Percentiles rank a stretch among this genome's conserved stretches.
Evolutionary conservation across 495 filamentous ascomycete genomes (phyloP).

Genomic region (Hyaloscypha hepaticicola): DNA sequence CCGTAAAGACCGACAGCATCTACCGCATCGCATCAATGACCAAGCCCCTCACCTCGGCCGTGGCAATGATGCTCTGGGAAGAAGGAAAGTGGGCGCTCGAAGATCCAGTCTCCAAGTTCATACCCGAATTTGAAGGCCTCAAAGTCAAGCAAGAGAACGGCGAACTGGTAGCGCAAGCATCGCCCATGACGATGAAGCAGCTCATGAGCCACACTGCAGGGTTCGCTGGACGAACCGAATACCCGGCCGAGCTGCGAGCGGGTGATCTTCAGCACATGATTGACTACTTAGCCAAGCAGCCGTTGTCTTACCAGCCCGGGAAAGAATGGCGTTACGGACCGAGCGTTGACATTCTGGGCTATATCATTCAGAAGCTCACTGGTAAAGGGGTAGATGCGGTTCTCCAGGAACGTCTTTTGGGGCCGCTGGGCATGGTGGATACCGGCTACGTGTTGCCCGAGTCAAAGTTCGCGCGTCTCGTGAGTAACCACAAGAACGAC

Average conservation of each 20-base stretch:
- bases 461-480: background rate
- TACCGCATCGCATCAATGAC: constrained; percentile 10
- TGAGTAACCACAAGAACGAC: constrained; percentile 9
- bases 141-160: constrained; percentile 9
- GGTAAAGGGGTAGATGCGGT: background rate
- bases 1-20: constrained; percentile 10
- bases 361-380: constrained; percentile 6
- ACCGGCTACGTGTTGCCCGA: constrained; percentile 3
- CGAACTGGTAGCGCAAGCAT: background rate
- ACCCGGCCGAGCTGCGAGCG: background rate
- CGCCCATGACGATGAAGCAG: constrained; percentile 8
- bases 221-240: background rate
- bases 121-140: background rate
- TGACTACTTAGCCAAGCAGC: background rate
- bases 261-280: constrained; percentile 6
- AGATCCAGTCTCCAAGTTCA: constrained; percentile 14
- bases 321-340: constrained; percentile 2
- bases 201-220: constrained; percentile 10
- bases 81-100: constrained; percentile 9
- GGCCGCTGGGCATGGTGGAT: constrained; percentile 4
- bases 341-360: constrained; percentile 7
- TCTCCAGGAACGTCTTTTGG: background rate
- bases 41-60: constrained; percentile 2
- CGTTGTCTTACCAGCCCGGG: background rate
- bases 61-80: constrained; percentile 12